Base-by-base conservation (phyloP, 768 basidiomycete species). In the Suillus clintonianus region DNA sequence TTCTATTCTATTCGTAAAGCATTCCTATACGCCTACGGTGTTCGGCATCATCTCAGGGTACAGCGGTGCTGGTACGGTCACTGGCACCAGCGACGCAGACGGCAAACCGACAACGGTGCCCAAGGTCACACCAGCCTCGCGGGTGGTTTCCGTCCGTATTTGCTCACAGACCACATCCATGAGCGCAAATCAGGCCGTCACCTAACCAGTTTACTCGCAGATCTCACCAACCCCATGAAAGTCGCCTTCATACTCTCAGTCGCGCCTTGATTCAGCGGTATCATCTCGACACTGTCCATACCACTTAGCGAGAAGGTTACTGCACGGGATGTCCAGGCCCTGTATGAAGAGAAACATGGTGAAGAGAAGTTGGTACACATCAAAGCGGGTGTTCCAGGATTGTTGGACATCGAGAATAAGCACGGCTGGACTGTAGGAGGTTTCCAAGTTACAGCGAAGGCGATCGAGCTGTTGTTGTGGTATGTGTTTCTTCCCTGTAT, bases 91-190 rank as follows among this genome's bases (percentile, higher is more conserved):
- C 30, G 88, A 88, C 67, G 78, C 82, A 2, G 85, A 90, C 56
- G 92, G 93, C 11, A 83, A 84, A 32, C 90, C 91, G 0, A 81
- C 84, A 34, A 95, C 88, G 41, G 80, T 87, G 15, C 89, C 97
- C 50, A 99, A 99, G 76, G 85, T 97, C 15, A 81, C 88, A 1
- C 82, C 92, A 0, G 83, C 65, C 86, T 99, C 15, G 80, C 78
- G 2, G 89, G 90, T 13, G 92, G 89, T 3, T 78, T 98, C 55
- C 85, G 88, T 60, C 90, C 96, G 9, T 99, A 99, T 78, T 71
- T 94, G 0, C 80, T 99, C 55, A 99, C 97, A 15, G 95, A 96
- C 76, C 97, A 99, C 79, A 97, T 99, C 71, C 97, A 99, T 81
- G 97, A 99, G 76, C 92, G 97, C 51, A 97, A 99, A 78, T 94